Base-by-base conservation (phyloP, 352 stramenopile genomes). In the Pythium vanterpoolii region DNA sequence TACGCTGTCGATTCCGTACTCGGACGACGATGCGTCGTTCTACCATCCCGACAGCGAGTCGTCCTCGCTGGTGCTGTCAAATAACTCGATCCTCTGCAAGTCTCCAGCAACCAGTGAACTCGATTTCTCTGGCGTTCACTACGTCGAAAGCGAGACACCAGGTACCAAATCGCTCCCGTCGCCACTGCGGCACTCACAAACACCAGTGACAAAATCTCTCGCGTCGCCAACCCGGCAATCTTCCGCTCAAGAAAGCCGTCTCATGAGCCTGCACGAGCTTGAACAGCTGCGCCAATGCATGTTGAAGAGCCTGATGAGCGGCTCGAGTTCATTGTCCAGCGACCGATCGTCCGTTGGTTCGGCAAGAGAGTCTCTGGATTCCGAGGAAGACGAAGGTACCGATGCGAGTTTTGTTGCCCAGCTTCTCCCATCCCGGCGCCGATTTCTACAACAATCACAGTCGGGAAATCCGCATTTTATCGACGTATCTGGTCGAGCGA, bases 241-340 rank as follows among this genome's bases (percentile, higher is more conserved):
- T 8, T 13, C 39, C 16, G 42, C 18, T 5, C 39, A 16, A 13
- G 16, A 34, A 13, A 57, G n/a, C 24, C 51, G 40, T 8, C 13
- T 47, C 30, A 61, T 69, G 40, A 49, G 54, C 26, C 49, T 63
- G 1, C 18, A 60, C 10, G 48, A 63, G 13, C 51, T 69, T 16
- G 38, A 63, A 21, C 42, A 51, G 11, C 39, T 69, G 28, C 62
- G 62, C 6, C 50, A 69, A 5, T 57, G 56, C 30, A 24, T 69
- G 16, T 21, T 60, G 21, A 60, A 49, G 19, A 50, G 28, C 28
- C 55, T 55, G 1, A 6, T 56, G 11, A 16, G 6, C 11, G 60
- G 33, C 14, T 23, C 36, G n/a, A 18, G 11, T 1, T 24, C 6
- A 4, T 38, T 47, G 0, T 39, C 40, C 33, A 13, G 26, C 19